A percentile compares a stretch with the other conserved stretches of the same genome.
phyloP scores from a whole-genome alignment of 2,329 filamentous ascomycete genomes.

The Aspergillus quadricinctus region DNA sequence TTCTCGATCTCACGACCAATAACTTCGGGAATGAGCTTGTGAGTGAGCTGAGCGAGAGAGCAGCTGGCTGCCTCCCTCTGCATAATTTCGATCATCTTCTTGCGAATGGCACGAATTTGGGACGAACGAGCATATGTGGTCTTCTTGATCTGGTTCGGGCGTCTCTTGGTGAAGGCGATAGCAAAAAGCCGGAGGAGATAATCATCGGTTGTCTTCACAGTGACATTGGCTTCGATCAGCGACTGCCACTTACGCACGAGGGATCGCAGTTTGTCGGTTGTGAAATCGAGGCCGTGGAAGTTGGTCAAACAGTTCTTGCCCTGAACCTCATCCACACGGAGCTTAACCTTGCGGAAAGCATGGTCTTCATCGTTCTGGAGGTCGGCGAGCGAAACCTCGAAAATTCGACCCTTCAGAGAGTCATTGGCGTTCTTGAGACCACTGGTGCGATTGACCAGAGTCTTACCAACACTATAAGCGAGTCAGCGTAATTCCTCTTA shows the following conservation, averaged over 20 bases:
- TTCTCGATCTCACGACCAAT: constrained; percentile 99
- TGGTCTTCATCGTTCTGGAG: constrained; percentile 99
- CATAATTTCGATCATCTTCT: constrained; percentile 99
- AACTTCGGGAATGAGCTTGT: constrained; percentile 98
- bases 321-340: constrained; percentile 97
- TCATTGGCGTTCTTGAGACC: constrained; percentile 99
- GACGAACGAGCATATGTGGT: constrained; percentile 97
- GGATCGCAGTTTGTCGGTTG: constrained; percentile 98
- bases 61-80: constrained; percentile 89
- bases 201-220: constrained; percentile 99
- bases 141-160: constrained; percentile 99
- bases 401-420: constrained; percentile 94
- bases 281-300: constrained; percentile 99
- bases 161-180: constrained; percentile 98
- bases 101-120: constrained; percentile 95
- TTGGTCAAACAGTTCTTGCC: constrained; percentile 99
- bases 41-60: constrained; percentile 92
- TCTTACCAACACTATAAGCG: constrained; percentile 86
- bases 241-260: constrained; percentile 99
- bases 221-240: constrained; percentile 98
- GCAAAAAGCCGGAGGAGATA: constrained; percentile 98
- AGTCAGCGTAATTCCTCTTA: constrained; percentile 14
- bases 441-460: constrained; percentile 97
- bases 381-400: constrained; percentile 98
- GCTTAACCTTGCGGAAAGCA: constrained; percentile 99